Evolutionary conservation across 2,329 filamentous ascomycete species (phyloP).

Genomic region (Nigrospora sphaerica): DNA sequence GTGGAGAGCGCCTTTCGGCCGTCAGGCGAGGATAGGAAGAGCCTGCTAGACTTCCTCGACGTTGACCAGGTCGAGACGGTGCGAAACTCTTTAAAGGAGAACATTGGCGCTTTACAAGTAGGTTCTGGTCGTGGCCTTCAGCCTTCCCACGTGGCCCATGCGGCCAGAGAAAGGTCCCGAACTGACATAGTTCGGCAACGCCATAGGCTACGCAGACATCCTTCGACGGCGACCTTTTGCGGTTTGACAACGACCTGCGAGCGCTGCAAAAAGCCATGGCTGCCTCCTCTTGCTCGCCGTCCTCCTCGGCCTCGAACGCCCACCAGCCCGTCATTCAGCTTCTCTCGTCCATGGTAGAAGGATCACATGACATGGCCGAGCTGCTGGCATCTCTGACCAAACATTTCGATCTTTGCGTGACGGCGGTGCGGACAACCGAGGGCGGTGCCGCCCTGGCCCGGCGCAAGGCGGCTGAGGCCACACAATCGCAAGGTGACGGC

Average conservation of each 20-base stretch:
- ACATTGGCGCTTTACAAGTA: slow-evolving; percentile 65
- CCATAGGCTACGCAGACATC: slow-evolving; percentile 54
- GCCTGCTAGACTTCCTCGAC: slow-evolving; percentile 70
- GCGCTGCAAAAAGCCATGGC: slow-evolving; percentile 53
- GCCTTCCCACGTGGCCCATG: no score
- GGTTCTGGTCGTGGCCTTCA: slow-evolving; percentile 2
- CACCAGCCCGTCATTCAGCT: slow-evolving; percentile 41
- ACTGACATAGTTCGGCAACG: neutral
- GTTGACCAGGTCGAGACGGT: slow-evolving; percentile 61
- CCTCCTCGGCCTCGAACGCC: slow-evolving; percentile 26
- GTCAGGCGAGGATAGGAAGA: slow-evolving; percentile 49
- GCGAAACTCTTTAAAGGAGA: slow-evolving; percentile 59
- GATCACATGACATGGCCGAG: slow-evolving; percentile 77
- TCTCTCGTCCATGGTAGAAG: slow-evolving; percentile 58
- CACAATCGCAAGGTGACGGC: slow-evolving; percentile 32
- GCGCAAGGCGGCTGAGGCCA: slow-evolving; percentile 60
- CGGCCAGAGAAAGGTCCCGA: neutral
- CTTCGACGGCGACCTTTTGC: slow-evolving; percentile 69
- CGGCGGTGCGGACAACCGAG: slow-evolving; percentile 84
- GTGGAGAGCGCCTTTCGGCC: slow-evolving; percentile 61
- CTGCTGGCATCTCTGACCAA: slow-evolving; percentile 72
- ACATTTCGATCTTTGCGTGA: slow-evolving; percentile 91
- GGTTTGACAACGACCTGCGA: slow-evolving; percentile 69
- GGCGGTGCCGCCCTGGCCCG: slow-evolving; percentile 65
- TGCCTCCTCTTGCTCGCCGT: slow-evolving; percentile 27